Conservation (phyloP, 495 filamentous ascomycete species). For the Penicillium cataractarum region DNA sequence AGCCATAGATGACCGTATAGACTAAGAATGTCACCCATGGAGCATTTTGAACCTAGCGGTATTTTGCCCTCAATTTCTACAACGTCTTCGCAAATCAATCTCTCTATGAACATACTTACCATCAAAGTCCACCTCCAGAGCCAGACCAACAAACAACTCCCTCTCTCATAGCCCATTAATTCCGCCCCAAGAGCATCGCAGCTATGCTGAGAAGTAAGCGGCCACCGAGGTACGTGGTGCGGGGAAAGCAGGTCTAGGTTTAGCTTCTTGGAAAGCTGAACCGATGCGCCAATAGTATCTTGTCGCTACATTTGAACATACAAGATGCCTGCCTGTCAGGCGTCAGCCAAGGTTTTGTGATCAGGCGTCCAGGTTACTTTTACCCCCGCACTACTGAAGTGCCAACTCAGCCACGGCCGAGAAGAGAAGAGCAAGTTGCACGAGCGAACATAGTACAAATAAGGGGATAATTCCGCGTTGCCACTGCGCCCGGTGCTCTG, state of each 20-base stretch:
- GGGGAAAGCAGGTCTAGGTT: conserved; percentile 1
- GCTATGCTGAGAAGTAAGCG: not conserved
- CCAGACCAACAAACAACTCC: not conserved
- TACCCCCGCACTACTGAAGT: not conserved
- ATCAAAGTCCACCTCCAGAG: too few relatives aligned
- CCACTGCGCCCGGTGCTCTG: not conserved
- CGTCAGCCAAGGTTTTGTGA: not conserved
- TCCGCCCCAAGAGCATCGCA: not conserved
- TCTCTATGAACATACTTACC: too few relatives aligned
- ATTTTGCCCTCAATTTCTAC: too few relatives aligned
- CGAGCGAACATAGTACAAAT: not conserved
- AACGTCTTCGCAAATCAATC: too few relatives aligned
- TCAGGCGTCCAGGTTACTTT: not conserved
- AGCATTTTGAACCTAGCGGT: too few relatives aligned
- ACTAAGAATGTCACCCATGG: too few relatives aligned
- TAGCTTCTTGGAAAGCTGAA: not conserved
- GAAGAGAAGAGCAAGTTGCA: not conserved
- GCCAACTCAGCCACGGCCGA: not conserved
- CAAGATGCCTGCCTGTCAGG: not conserved
- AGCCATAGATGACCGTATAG: too few relatives aligned
- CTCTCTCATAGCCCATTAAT: not conserved
- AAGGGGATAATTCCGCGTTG: not conserved
- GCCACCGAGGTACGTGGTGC: not conserved
- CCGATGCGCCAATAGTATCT: not conserved
- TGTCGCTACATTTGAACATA: not conserved